Percentiles rank a stretch among this genome's conserved stretches.
phyloP scores from a whole-genome alignment of 2,329 filamentous ascomycete genomes.

The Trichophyton rubrum region DNA sequence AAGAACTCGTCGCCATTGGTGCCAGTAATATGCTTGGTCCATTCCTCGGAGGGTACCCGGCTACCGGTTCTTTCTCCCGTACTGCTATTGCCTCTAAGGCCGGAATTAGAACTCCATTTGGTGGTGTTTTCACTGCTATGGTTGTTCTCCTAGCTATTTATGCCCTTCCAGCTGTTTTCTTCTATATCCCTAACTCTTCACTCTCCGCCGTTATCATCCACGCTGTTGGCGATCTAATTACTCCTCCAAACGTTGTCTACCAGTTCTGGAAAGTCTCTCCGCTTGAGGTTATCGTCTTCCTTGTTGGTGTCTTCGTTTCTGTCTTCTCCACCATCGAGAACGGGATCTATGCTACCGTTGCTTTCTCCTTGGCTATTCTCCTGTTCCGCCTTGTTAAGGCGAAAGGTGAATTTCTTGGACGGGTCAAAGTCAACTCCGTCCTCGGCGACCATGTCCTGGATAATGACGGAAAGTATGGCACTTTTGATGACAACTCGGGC shows the following conservation, averaged over 20 bases:
- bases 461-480: slow-evolving; percentile 49
- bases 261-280: slow-evolving; percentile 93
- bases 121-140: slow-evolving; percentile 73
- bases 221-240: slow-evolving; percentile 85
- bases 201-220: slow-evolving; percentile 89
- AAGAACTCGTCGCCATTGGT: slow-evolving; percentile 90
- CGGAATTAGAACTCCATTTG: slow-evolving; percentile 81
- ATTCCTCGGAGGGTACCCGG: slow-evolving; percentile 82
- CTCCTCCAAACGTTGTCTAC: slow-evolving; percentile 79
- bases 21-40: slow-evolving; percentile 81
- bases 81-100: slow-evolving; percentile 97
- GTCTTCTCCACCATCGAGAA: slow-evolving; percentile 81
- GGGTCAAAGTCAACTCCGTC: slow-evolving; percentile 71
- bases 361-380: slow-evolving; percentile 61
- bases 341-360: slow-evolving; percentile 80
- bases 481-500: slow-evolving; percentile 30
- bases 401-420: slow-evolving; percentile 70
- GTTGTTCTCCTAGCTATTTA: slow-evolving; percentile 86
- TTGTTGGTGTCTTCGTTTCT: slow-evolving; percentile 80
- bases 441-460: slow-evolving; percentile 62
- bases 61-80: slow-evolving; percentile 88
- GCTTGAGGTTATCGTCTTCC: slow-evolving; percentile 82
- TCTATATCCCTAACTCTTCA: slow-evolving; percentile 73
- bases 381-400: slow-evolving; percentile 75
- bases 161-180: slow-evolving; percentile 76